Evolutionary conservation across 2,329 filamentous ascomycete genomes (phyloP), one percentile per base, ranked within the genome.

Genomic region (Ophiosphaerella herpotricha): DNA sequence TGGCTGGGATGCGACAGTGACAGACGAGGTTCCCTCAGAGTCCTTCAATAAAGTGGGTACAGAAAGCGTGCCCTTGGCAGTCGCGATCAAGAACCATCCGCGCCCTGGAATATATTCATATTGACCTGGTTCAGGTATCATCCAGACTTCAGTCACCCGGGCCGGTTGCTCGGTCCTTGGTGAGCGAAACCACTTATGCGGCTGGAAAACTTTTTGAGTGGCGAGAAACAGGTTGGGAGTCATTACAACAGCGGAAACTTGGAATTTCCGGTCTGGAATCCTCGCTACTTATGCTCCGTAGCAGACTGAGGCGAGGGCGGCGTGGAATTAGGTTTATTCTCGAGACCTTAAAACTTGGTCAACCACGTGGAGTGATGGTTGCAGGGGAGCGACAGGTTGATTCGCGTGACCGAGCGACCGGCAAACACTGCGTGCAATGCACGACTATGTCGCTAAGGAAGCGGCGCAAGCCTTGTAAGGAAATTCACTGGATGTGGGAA

Each of bases 191-290:
- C 78, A 80, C 69, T 79, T 78, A 51, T 72, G 67, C 6, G 78
- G 78, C 46, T 74, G 76, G 64, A 79, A 77, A 38, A 77, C 66
- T 43, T 72, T 75, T 47, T 78, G 77, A n/a, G 77, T 72, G 43
- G 76, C 78, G 61, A 80, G 61, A 47, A 79, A 78, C 41, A 80
- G 74, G 60, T 81, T 81, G 54, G 78, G 78, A 36, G 78, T 75
- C 78, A 81, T 81, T 51, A 35, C 41, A 47, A 57, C 29, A 11
- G 36, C 9, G 7, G 12, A 39, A 23, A 16, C 6, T 24, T 39
- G 5, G 26, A 29, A 8, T 7, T 29, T 29, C 7, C 26, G 11
- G 26, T 11, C 7, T 29, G 6, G 6, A 5, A 29, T 29, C 26
- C 7, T 29, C 11, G 6, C 4, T 4, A 29, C 7, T 29, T 7